These are phyloP conservation scores for Mitragyna speciosa DNA, from an alignment of 257 asterid genomes.

Conservation along the genomic window DNA sequence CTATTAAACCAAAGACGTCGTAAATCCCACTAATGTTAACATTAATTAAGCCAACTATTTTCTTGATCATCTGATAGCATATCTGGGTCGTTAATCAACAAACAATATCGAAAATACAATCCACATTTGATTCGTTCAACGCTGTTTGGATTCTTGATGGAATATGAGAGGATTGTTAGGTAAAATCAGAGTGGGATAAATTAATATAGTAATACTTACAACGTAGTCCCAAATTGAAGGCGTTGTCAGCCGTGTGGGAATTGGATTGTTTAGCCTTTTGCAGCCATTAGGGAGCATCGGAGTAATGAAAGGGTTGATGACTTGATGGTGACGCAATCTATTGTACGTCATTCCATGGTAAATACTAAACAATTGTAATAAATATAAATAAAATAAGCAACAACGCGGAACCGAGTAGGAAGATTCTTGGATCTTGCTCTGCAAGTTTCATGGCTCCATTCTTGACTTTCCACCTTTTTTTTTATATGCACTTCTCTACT, in stretches of 20 bases:
- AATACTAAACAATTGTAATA: background rate
- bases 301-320: slow-evolving; percentile 12
- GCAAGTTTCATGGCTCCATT: slow-evolving; percentile 9
- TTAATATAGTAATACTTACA: too few relatives aligned
- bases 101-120: background rate
- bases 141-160: background rate
- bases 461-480: background rate
- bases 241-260: background rate
- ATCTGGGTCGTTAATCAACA: background rate
- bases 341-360: background rate
- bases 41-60: too few relatives aligned
- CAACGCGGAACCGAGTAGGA: slow-evolving; percentile 52
- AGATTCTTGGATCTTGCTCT: slow-evolving; percentile 33
- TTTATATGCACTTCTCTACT: background rate
- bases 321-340: slow-evolving; percentile 1
- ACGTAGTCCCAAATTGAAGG: background rate
- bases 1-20: background rate
- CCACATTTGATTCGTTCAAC: background rate
- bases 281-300: background rate
- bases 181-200: background rate
- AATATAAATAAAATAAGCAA: background rate
- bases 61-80: too few relatives aligned
- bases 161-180: background rate
- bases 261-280: background rate
- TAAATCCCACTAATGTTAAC: background rate